Percentiles rank a stretch among this genome's conserved stretches.
phyloP scores from a whole-genome alignment of 169 alveolate genomes.

The Eimeria falciformis region DNA sequence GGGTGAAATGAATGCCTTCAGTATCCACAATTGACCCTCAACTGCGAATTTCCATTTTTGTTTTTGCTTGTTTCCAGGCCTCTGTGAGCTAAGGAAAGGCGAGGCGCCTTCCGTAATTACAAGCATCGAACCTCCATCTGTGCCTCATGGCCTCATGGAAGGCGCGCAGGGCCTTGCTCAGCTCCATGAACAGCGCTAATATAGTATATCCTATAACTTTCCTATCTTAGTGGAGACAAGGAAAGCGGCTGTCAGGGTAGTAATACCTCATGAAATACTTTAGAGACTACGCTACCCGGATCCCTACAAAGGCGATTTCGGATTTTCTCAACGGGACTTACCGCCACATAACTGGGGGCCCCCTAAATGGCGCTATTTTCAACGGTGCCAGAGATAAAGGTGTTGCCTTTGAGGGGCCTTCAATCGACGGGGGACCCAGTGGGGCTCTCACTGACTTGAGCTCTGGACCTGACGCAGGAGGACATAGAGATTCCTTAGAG shows the following conservation, averaged over 20 bases:
- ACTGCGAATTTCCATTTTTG: no score
- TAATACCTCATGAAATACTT: not conserved
- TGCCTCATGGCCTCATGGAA: no score
- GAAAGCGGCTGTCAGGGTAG: not conserved
- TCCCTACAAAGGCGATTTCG: not conserved
- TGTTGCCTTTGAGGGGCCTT: not conserved
- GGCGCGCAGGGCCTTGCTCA: no score
- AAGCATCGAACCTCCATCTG: no score
- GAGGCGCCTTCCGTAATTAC: no score
- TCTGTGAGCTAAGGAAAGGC: no score
- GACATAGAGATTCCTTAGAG: constrained; percentile 9
- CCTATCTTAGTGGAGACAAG: not conserved
- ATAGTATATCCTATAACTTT: no score
- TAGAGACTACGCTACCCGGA: not conserved
- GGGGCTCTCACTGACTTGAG: not conserved
- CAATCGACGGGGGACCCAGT: not conserved
- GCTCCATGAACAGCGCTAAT: no score
- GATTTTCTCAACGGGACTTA: not conserved
- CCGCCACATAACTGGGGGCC: not conserved
- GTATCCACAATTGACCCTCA: no score
- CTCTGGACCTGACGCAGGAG: not conserved
- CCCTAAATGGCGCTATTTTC: not conserved
- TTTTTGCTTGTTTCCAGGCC: no score
- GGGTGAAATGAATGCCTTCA: no score
- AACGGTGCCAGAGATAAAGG: not conserved